A percentile compares a stretch with the other conserved stretches of the same genome.
phyloP scores from a whole-genome alignment of 495 filamentous ascomycete species.

The Patellaria atrata region DNA sequence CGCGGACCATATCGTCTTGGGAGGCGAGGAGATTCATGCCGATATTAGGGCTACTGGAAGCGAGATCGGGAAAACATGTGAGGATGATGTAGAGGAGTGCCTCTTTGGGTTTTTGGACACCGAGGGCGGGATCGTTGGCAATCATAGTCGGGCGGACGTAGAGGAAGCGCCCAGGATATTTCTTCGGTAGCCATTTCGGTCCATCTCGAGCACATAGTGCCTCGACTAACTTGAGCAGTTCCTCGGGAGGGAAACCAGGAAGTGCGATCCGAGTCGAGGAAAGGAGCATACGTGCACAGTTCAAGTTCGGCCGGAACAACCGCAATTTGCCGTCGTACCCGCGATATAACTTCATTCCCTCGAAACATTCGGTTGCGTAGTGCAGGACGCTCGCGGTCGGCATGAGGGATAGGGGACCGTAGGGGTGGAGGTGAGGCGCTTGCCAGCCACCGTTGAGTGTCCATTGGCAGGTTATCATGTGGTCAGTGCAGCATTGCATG shows the following conservation, averaged over 20 bases:
- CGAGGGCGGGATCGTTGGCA: conserved; percentile 61
- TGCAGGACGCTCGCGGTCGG: conserved; percentile 77
- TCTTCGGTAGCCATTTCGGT: conserved; percentile 64
- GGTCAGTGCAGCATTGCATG: conserved; percentile 52
- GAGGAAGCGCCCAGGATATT: conserved; percentile 50
- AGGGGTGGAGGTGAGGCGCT: conserved; percentile 63
- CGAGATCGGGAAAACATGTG: conserved; percentile 48
- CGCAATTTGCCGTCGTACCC: conserved; percentile 69
- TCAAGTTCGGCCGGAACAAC: conserved; percentile 70
- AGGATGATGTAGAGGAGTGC: conserved; percentile 74
- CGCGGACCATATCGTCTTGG: conserved; percentile 61
- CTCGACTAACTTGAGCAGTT: conserved; percentile 63
- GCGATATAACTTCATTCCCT: conserved; percentile 79
- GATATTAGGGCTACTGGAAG: background rate
- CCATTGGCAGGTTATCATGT: conserved; percentile 78
- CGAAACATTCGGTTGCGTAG: conserved; percentile 88
- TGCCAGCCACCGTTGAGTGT: conserved; percentile 53
- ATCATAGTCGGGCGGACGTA: conserved; percentile 81
- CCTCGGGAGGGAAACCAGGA: conserved; percentile 54
- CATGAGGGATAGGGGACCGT: conserved; percentile 64
- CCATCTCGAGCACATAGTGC: conserved; percentile 55
- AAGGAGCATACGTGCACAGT: conserved; percentile 56
- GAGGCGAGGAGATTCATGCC: conserved; percentile 69
- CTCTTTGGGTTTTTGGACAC: conserved; percentile 67
- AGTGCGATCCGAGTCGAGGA: conserved; percentile 63